Percentiles rank a stretch among this genome's conserved stretches.
Conservation (phyloP, 306 rosid species). For the Neltuma alba region DNA sequence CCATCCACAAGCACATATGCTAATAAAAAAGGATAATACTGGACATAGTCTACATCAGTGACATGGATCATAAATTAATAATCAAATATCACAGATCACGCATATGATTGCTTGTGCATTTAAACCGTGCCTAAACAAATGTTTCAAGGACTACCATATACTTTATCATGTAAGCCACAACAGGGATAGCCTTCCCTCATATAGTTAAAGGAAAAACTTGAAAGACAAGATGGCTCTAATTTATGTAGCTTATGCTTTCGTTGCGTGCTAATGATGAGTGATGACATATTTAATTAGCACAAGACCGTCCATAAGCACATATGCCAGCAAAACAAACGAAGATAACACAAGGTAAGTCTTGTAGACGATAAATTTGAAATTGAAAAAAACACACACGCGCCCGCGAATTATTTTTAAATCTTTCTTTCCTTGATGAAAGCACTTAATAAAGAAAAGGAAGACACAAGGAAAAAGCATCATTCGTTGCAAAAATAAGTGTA, state of each 20-base stretch:
- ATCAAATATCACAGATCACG: neutral
- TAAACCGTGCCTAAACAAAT: neutral
- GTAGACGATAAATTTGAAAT: neutral
- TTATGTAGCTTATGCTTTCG: conserved; percentile 43
- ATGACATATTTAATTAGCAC: conserved; percentile 39
- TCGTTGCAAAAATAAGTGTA: neutral
- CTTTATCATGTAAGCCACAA: conserved; percentile 20
- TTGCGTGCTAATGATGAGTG: conserved; percentile 44
- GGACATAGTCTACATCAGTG: neutral
- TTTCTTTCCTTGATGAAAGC: neutral
- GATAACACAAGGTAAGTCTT: neutral
- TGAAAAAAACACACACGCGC: too few relatives aligned
- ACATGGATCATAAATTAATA: neutral
- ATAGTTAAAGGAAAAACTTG: conserved; percentile 28
- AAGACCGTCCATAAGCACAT: conserved; percentile 48
- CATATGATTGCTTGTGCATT: neutral
- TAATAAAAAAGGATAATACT: neutral
- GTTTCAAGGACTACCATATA: neutral
- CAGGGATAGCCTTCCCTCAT: conserved; percentile 32
- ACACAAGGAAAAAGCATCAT: neutral
- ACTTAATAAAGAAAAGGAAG: neutral
- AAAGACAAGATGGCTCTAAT: conserved; percentile 41
- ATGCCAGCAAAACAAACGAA: neutral
- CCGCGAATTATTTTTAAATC: neutral
- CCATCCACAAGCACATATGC: conserved; percentile 45